phyloP scores from a whole-genome alignment of 345 rosid genomes.

The Anacardium occidentale region DNA sequence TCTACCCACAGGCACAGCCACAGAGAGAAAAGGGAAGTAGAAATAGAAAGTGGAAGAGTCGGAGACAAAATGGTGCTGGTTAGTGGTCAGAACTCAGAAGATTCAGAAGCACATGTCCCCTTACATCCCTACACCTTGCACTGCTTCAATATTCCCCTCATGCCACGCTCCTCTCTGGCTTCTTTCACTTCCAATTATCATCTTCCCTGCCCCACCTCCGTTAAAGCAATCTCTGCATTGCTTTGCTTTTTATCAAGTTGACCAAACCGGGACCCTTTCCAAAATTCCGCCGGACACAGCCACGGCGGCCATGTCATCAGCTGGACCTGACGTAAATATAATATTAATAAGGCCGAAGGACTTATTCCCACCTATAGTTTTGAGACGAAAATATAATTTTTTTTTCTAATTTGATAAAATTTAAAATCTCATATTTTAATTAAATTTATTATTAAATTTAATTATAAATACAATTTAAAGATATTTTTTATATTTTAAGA shows the following conservation, averaged over 20 bases:
- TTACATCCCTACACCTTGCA: conserved; percentile 52
- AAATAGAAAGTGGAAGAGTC: neutral
- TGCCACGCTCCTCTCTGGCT: conserved; percentile 36
- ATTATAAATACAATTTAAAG: no score
- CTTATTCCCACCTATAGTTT: no score
- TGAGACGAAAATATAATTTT: no score
- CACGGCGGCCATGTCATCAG: no score
- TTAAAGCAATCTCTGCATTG: no score
- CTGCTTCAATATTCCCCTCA: conserved; percentile 58
- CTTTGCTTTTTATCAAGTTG: neutral
- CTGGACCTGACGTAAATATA: neutral
- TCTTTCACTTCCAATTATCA: conserved; percentile 32
- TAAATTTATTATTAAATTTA: no score
- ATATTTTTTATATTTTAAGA: no score
- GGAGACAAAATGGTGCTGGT: conserved; percentile 32
- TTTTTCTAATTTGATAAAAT: no score
- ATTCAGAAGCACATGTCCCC: conserved; percentile 52
- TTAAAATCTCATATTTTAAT: no score
- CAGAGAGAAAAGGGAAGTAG: neutral
- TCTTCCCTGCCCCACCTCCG: conserved; percentile 1
- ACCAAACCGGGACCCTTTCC: neutral
- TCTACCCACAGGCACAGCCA: conserved; percentile 17
- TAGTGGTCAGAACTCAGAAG: conserved; percentile 16
- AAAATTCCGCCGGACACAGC: neutral
- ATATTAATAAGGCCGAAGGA: no score